phyloP scores from a whole-genome alignment of 495 filamentous ascomycete species.

The Penicillium maclennaniae region DNA sequence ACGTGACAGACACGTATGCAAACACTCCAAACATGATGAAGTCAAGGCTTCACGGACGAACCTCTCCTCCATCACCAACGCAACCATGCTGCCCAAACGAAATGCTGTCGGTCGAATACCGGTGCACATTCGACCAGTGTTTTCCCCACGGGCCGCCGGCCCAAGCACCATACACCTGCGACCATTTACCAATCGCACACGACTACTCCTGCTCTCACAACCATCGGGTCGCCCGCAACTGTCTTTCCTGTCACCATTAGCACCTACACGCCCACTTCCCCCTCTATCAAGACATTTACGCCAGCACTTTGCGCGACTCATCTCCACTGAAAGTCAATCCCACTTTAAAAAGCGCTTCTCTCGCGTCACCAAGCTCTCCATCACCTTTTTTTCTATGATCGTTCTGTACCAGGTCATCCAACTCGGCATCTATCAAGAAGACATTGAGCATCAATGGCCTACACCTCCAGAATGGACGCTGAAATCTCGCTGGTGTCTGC shows the following conservation, averaged over 20 bases:
- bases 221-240: slow-evolving; percentile 65
- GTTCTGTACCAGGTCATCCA: slow-evolving; percentile 50
- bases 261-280: slow-evolving; percentile 32
- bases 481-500: slow-evolving; percentile 55
- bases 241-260: slow-evolving; percentile 65
- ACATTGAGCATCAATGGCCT: slow-evolving; percentile 68
- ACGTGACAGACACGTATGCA: slow-evolving; percentile 6
- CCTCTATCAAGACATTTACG: slow-evolving; percentile 41
- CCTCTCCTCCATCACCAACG: background rate
- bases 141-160: slow-evolving; percentile 5
- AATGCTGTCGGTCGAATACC: slow-evolving; percentile 31
- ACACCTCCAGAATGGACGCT: slow-evolving; percentile 72
- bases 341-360: slow-evolving; percentile 62
- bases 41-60: slow-evolving; percentile 1
- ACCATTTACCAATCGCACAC: slow-evolving; percentile 47
- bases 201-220: slow-evolving; percentile 47
- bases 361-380: slow-evolving; percentile 53
- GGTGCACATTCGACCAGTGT: slow-evolving; percentile 14
- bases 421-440: slow-evolving; percentile 61
- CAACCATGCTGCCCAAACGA: slow-evolving; percentile 23
- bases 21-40: slow-evolving; percentile 12
- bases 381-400: slow-evolving; percentile 53
- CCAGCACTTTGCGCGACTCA: slow-evolving; percentile 59
- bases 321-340: slow-evolving; percentile 71
- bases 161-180: slow-evolving; percentile 18